Conservation (phyloP, 306 rosid species). For the Citrullus colocynthis region DNA sequence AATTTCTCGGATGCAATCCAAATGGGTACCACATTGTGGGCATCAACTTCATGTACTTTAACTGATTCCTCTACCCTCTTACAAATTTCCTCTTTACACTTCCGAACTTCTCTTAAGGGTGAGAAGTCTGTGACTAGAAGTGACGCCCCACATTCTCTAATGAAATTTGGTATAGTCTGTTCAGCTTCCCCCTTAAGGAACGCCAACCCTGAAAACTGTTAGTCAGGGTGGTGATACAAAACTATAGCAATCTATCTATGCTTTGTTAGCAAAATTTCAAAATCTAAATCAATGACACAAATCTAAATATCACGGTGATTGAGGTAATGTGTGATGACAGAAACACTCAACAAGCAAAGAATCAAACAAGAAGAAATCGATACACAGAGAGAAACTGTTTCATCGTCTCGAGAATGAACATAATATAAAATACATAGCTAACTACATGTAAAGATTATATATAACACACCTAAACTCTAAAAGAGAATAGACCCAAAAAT, state of each 20-base stretch:
- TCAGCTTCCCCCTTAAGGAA: constrained; percentile 66
- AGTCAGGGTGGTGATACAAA: background rate
- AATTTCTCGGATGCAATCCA: constrained; percentile 83
- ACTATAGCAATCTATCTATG: background rate
- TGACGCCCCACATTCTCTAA: constrained; percentile 75
- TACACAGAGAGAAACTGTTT: too few relatives aligned
- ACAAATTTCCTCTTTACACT: constrained; percentile 64
- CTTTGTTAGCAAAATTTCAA: background rate
- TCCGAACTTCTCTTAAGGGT: constrained; percentile 53
- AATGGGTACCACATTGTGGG: constrained; percentile 79
- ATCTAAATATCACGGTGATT: background rate
- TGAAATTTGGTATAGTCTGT: constrained; percentile 55
- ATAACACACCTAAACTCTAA: too few relatives aligned
- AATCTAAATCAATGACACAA: background rate
- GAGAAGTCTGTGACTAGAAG: constrained; percentile 78
- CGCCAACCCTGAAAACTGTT: background rate
- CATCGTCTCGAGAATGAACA: too few relatives aligned
- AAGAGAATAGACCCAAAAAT: too few relatives aligned
- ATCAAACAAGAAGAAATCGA: too few relatives aligned
- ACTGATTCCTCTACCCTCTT: constrained; percentile 47
- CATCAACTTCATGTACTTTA: constrained; percentile 74
- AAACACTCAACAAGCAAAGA: too few relatives aligned
- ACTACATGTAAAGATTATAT: too few relatives aligned
- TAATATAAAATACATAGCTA: too few relatives aligned
- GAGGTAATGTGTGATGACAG: background rate